phyloP scores from a whole-genome alignment of 805 yeast species.

The Candida glaebosa region DNA sequence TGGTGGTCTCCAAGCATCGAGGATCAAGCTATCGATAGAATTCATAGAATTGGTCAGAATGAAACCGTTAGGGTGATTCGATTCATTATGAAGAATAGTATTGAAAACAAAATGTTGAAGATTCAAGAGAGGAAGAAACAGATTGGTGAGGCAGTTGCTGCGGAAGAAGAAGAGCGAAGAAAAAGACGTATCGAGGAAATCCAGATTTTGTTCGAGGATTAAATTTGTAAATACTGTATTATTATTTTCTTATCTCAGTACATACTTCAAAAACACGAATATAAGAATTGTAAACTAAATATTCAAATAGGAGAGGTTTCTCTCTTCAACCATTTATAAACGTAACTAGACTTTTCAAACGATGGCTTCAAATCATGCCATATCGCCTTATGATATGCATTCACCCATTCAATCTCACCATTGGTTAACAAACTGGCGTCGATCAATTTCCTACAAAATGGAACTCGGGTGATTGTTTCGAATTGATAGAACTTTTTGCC shows the following conservation, averaged over 20 bases:
- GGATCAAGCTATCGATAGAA: slow-evolving; percentile 86
- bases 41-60: slow-evolving; percentile 86
- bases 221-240: not conserved
- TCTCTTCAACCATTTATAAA: slow-evolving; percentile 48
- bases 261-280: not conserved
- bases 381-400: slow-evolving; percentile 59
- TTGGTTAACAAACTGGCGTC: slow-evolving; percentile 51
- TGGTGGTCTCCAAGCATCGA: slow-evolving; percentile 97
- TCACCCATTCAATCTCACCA: slow-evolving; percentile 67
- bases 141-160: slow-evolving; percentile 75
- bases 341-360: slow-evolving; percentile 35
- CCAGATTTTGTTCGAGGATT: slow-evolving; percentile 58
- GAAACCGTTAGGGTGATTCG: slow-evolving; percentile 69
- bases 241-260: not conserved
- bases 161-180: slow-evolving; percentile 70
- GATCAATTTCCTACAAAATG: slow-evolving; percentile 72
- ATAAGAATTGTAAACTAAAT: not conserved
- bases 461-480: slow-evolving; percentile 82
- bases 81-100: slow-evolving; percentile 77
- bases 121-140: slow-evolving; percentile 84
- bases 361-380: slow-evolving; percentile 45
- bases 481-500: slow-evolving; percentile 62
- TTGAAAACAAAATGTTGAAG: slow-evolving; percentile 83
- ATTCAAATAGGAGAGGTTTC: slow-evolving; percentile 36
- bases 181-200: slow-evolving; percentile 70